Base-by-base conservation (phyloP, 352 stramenopile species). In the Globisporangium radiosum region DNA sequence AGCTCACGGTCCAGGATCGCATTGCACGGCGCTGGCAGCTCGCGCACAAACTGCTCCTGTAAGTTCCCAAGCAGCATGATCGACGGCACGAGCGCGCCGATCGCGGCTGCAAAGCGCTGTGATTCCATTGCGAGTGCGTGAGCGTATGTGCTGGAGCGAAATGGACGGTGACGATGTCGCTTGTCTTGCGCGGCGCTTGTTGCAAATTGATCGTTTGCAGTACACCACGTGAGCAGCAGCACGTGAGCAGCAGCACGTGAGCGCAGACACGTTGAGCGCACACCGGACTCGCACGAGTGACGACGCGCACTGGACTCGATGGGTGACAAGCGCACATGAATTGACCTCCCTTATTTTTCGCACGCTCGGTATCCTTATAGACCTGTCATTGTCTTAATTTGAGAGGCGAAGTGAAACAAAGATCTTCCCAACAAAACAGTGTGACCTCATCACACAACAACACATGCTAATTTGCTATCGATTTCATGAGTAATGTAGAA, bases 1-100 rank as follows among this genome's bases (percentile, higher is more conserved):
- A 78, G 52, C 52, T 70, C 56, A 52, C 59, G 51, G 59, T 81
- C 75, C 39, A 84, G 61, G 14, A 76, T 57, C 9, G 55, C 48
- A 40, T 73, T 72, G 63, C 75, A 84, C 39, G 66, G 53, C 37
- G 59, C 62, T 1, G 75, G 70, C 3, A 81, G 58, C 51, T 72
- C 72, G 14, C 59, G 65, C 1, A 47, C 47, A 53, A 74, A 73
- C 47, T 71, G 66, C 38, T 57, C 60, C 44, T 72, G 58, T 14
- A 74, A 17, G 42, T 73, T 65, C 25, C 59, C 10, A 39, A 84
- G 51, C 19, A 84, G 56, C 62, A 81, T 42, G 47, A 78, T 52
- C 6, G 65, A 74, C 49, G 75, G 75, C 58, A 71, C 60, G 42
- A 81, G 38, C 11, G 72, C 70, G 37, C 68, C 68, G 13, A 77